Base-by-base conservation (phyloP, 2,329 filamentous ascomycete genomes). In the Ceratocystis eucalypticola region DNA sequence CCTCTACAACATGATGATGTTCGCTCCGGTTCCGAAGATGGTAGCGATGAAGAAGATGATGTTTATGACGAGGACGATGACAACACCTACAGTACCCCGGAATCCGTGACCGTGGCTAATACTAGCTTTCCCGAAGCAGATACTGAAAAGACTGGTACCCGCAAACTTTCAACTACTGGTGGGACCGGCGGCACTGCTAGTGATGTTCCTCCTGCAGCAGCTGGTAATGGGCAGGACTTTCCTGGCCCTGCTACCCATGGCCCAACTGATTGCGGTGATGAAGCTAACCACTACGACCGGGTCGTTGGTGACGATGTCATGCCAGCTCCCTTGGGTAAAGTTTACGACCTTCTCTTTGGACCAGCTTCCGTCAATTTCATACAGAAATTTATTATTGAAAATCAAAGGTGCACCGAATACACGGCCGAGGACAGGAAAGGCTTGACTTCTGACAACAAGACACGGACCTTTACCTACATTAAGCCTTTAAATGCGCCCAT, bases 331-430 rank as follows among this genome's bases (percentile, higher is more conserved):
- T 78, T 99, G 1, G 94, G 94, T 65, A 95, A 96, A 74, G 85
- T 97, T 37, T 99, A 95, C 75, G 88, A 85, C 69, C 77, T 96
- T 66, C 82, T 96, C 71, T 99, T 96, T 72, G 94, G 95, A 0
- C 83, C 88, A 1, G 82, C 81, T 1, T 96, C 92, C 1, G 83
- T 85, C 4, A 78, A 82, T 0, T 99, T 92, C 77, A 91, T 99
- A 84, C 80, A 83, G 12, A 94, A 91, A 72, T 97, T 91, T 82
- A 79, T 99, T 57, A 81, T 88, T 0, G 86, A 86, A 25, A 91
- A 96, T 66, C 90, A 96, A 73, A 97, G 96, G 74, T 94, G 89
- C 57, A 81, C 82, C 3, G 94, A 99, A n/a, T 75, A 97, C 30
- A 87, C 89, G 69, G 86, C 95, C 76, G 88, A 93, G 59, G 91